Conservation (phyloP, 2,329 filamentous ascomycete species). For the Botrytis cinerea region DNA sequence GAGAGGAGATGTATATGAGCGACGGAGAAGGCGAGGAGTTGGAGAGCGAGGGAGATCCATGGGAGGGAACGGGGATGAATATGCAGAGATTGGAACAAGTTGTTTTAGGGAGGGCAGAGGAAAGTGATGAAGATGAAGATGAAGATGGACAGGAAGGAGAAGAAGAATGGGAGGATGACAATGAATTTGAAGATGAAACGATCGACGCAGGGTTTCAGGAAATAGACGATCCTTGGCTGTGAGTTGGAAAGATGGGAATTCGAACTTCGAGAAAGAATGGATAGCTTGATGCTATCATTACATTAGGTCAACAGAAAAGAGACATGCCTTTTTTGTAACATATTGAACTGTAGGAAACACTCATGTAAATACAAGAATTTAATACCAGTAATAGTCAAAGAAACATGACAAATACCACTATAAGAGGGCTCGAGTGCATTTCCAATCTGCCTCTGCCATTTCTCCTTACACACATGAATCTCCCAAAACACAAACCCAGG, state of each 20-base stretch:
- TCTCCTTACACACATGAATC: no score
- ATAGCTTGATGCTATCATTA: neutral
- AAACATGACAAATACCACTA: no score
- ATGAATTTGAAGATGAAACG: neutral
- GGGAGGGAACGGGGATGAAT: constrained; percentile 22
- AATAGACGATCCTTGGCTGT: neutral
- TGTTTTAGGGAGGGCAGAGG: constrained; percentile 4
- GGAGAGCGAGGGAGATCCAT: neutral
- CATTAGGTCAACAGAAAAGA: neutral
- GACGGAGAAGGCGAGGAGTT: constrained; percentile 46
- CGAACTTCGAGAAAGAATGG: neutral
- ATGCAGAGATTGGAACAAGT: neutral
- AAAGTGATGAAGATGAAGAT: neutral
- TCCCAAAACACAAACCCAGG: no score
- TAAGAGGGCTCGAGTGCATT: no score
- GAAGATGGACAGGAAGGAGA: neutral
- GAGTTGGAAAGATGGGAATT: neutral
- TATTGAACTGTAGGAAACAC: neutral
- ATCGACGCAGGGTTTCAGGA: neutral
- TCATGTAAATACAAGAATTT: no score
- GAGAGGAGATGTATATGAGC: constrained; percentile 54
- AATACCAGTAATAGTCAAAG: no score
- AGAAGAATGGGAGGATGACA: neutral
- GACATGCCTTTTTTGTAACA: neutral
- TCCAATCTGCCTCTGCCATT: no score